These are phyloP conservation scores for Carex myosuroides DNA, from an alignment of 176 grass and related monocot genomes.

Conservation along the genomic window DNA sequence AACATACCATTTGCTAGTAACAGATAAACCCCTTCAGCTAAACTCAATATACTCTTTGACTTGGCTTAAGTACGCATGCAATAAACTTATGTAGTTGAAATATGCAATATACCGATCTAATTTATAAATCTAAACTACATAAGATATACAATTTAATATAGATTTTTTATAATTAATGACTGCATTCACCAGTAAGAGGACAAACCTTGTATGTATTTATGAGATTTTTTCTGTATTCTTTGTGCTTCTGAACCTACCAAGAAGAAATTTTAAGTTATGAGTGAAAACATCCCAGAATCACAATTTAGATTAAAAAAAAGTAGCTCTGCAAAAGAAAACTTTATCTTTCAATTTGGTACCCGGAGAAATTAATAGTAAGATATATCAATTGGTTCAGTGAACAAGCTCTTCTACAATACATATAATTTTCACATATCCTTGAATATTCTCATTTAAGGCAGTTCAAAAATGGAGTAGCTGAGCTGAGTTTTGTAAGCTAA, in stretches of 20 bases:
- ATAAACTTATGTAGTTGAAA: neutral
- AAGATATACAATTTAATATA: constrained; percentile 16
- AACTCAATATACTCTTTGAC: neutral
- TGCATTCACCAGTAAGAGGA: constrained; percentile 12
- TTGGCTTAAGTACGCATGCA: neutral
- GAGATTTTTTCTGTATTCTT: constrained; percentile 85
- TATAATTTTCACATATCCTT: neutral
- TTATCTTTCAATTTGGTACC: neutral
- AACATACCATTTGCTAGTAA: neutral
- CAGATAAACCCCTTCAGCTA: neutral
- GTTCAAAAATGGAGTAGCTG: neutral
- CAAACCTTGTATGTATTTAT: constrained; percentile 62
- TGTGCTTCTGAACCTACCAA: constrained; percentile 69
- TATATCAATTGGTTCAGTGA: neutral
- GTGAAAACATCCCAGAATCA: neutral
- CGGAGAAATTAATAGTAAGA: neutral
- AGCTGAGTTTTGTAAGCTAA: neutral
- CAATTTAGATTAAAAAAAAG: neutral
- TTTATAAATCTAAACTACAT: constrained; percentile 19
- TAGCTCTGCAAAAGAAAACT: neutral
- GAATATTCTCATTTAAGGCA: neutral
- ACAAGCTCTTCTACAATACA: neutral
- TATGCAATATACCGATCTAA: constrained; percentile 15
- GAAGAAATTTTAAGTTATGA: neutral
- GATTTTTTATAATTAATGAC: neutral